Base-by-base conservation (phyloP, 2,329 filamentous ascomycete genomes). In the Chaetomiaceae sp. region DNA sequence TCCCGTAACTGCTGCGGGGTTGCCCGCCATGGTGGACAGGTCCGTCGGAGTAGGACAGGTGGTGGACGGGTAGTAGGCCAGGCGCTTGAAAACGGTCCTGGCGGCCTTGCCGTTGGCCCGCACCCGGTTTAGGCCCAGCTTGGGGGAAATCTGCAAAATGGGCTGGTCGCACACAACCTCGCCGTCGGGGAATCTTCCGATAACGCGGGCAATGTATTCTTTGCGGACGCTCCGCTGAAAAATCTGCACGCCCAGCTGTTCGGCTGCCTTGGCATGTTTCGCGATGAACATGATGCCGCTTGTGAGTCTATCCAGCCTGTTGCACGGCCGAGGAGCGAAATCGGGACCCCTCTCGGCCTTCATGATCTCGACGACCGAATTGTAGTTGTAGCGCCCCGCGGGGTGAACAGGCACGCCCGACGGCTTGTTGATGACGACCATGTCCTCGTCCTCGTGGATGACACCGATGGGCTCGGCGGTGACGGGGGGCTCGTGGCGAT, bases 261-360 rank as follows among this genome's bases (percentile, higher is more conserved):
- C 88, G 0, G 93, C 91, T 0, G 86, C 87, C 59, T 81, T 79
- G 30, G 83, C 75, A 53, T 87, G 82, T 68, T 98, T 98, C 22
- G 85, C 93, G 57, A 98, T 83, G 65, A 98, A 98, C 91, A 98
- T 97, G 62, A 98, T 86, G 39, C 93, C 93, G 58, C 88, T 95
- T 0, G 93, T 98, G 58, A 98, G 70, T 42, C 93, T 76, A 63
- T 98, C 93, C 22, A 98, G 78, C n/a, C 93, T 76, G 61, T 98
- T 95, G 69, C 91, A 97, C 0, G 93, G 81, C 51, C 79, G 67
- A 1, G 79, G 75, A 42, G 74, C 63, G 62, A 79, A 83, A 22
- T 67, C 65, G 18, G 66, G 65, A 0, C 75, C 72, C 30, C 80
- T 71, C 61, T 95, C 86, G 2, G 86, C 79, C 56, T 86, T 83